A percentile compares a stretch with the other conserved stretches of the same genome.
phyloP scores from a whole-genome alignment of 331 rosid genomes.

The Erythrophleum ivorense region DNA sequence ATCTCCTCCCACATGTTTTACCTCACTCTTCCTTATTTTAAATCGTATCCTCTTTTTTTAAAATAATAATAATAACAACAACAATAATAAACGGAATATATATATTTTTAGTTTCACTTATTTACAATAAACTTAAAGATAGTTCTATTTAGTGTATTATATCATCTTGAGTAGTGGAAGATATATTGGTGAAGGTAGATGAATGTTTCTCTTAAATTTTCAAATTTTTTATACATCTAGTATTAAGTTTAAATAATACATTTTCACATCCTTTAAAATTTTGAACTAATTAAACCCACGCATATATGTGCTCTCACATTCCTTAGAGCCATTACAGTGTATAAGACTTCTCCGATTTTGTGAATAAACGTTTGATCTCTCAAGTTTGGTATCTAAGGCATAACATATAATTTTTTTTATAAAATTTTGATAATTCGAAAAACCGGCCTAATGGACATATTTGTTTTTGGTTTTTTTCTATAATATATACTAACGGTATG shows the following conservation, averaged over 20 bases:
- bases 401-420: neutral
- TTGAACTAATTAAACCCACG: neutral
- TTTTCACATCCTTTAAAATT: neutral
- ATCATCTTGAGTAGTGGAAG: neutral
- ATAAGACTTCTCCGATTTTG: neutral
- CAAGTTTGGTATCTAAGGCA: constrained; percentile 27
- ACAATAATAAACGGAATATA: neutral
- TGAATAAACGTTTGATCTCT: neutral
- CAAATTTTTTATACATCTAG: neutral
- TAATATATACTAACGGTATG: neutral
- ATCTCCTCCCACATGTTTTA: neutral
- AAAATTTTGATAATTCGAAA: neutral
- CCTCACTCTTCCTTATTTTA: too few relatives aligned
- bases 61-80: too few relatives aligned
- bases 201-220: neutral
- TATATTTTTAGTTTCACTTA: neutral
- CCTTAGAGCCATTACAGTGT: neutral
- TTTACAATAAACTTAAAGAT: neutral
- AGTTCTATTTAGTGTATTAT: neutral
- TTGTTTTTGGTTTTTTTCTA: neutral
- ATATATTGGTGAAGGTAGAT: neutral
- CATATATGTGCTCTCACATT: neutral
- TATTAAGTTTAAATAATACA: neutral
- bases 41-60: too few relatives aligned
- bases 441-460: neutral